Evolutionary conservation across 2,329 filamentous ascomycete genomes (phyloP).

Genomic region (Claviceps lovelessii): DNA sequence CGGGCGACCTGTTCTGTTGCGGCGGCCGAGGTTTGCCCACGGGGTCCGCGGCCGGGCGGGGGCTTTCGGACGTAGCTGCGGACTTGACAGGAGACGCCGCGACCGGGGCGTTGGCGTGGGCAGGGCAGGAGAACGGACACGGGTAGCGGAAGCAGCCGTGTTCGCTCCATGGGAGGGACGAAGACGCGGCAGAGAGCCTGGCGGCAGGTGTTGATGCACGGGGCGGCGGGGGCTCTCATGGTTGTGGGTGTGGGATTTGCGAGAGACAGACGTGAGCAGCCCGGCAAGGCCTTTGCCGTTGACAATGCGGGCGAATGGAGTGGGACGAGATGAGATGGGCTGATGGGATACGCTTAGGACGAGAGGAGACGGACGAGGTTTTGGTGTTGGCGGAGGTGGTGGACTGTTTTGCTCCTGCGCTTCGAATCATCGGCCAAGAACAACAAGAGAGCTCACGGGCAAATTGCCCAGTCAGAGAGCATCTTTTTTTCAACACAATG

Average conservation of each 20-base stretch:
- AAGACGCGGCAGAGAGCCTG: slow-evolving; percentile 33
- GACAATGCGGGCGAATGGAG: not conserved
- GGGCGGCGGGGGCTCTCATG: slow-evolving; percentile 21
- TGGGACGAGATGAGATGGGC: too few species aligned
- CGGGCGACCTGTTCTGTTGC: slow-evolving; percentile 5
- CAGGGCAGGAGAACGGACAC: not conserved
- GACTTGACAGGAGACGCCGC: not conserved
- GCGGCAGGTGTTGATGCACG: slow-evolving; percentile 30
- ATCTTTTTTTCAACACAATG: too few species aligned
- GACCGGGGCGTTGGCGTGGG: not conserved
- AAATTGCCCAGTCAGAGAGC: too few species aligned
- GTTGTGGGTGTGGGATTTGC: not conserved
- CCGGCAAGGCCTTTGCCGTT: too few species aligned
- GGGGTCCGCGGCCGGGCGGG: not conserved
- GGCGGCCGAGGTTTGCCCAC: not conserved
- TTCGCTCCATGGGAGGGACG: slow-evolving; percentile 14
- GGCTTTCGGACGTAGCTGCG: not conserved
- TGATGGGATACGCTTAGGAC: too few species aligned
- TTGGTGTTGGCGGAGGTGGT: not conserved
- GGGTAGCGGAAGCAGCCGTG: not conserved
- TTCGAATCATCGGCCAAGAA: too few species aligned
- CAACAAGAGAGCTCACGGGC: not conserved
- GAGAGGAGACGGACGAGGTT: too few species aligned
- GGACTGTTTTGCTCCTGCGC: not conserved
- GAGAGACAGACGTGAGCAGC: not conserved